Base-by-base conservation (phyloP, 202 grass and related monocot species). In the Cymbopogon flexuosus region DNA sequence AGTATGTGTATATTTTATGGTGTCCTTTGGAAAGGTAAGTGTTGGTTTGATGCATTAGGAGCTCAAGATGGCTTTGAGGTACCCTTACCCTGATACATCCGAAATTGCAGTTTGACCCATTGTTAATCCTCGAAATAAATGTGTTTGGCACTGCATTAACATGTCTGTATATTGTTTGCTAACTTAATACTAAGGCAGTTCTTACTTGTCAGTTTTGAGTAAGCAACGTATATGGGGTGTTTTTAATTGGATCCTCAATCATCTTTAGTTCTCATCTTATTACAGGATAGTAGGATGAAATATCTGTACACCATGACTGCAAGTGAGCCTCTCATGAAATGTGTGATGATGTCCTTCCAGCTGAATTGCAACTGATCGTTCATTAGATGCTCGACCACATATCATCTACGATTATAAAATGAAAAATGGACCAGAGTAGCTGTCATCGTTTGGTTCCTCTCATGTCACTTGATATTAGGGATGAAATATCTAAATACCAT, bases 1-100 rank as follows among this genome's bases (percentile, higher is more conserved):
- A 68, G 2, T 70, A 8, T 82, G 58, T 85, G 83, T 82, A 82
- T 82, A 85, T 81, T 57, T 88, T 8, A 27, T 18, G 21, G 30
- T 2, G 4, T 27, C 68, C 24, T 49, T 73, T 62, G 16, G 37
- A 56, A 85, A 51, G 36, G 4, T 56, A 42, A 12, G 24, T 23
- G n/a, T 76, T 19, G 31, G 23, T 74, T 39, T 29, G 41, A 54
- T 65, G n/a, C 30, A 2, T 41, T 19, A 21, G 23, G 43, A 65
- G 22, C 24, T 70, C 5, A 41, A 41, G 24, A 46, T 3, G 1
- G 22, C 43, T 39, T 33, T 24, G 16, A 56, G 59, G 67, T 6
- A 0, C 47, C 47, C 46, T 49, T 76, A 22, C 2, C n/a, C 79
- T 64, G 62, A 21, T 40, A 62, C 23, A 51, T 34, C 21, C 14